Percentiles rank a stretch among this genome's conserved stretches.
Conservation (phyloP, 2,329 filamentous ascomycete genomes). For the Helminthosporium solani region DNA sequence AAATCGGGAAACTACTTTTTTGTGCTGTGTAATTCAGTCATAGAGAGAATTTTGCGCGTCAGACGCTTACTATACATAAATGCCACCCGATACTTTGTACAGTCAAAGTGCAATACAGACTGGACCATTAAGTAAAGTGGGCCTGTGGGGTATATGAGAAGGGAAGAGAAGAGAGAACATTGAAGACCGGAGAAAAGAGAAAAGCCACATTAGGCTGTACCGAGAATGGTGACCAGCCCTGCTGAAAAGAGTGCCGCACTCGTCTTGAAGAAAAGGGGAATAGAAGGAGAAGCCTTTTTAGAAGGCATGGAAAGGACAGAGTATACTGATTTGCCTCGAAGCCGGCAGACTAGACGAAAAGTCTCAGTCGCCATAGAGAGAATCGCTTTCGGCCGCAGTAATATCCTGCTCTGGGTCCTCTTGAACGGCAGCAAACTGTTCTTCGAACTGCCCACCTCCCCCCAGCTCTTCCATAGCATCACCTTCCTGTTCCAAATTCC, state of each 20-base stretch:
- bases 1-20: too few relatives aligned
- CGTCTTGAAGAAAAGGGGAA: not conserved
- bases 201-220: not conserved
- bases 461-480: conserved; percentile 5
- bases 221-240: not conserved
- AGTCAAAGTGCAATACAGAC: not conserved
- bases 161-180: not conserved
- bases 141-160: not conserved
- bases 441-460: conserved; percentile 22
- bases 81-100: not conserved
- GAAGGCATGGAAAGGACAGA: not conserved
- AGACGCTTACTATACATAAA: not conserved
- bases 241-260: not conserved
- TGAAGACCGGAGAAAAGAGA: not conserved
- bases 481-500: conserved; percentile 6
- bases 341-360: not conserved
- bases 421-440: conserved; percentile 22
- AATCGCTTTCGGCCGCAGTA: conserved; percentile 18
- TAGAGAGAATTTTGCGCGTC: not conserved
- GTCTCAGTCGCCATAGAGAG: conserved; percentile 23
- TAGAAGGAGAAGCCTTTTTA: not conserved
- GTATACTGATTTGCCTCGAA: not conserved
- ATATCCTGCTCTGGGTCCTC: conserved; percentile 10
- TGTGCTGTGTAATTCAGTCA: too few relatives aligned
- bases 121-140: not conserved